phyloP scores from a whole-genome alignment of 2,329 filamentous ascomycete species.

The Lojkania enalia region DNA sequence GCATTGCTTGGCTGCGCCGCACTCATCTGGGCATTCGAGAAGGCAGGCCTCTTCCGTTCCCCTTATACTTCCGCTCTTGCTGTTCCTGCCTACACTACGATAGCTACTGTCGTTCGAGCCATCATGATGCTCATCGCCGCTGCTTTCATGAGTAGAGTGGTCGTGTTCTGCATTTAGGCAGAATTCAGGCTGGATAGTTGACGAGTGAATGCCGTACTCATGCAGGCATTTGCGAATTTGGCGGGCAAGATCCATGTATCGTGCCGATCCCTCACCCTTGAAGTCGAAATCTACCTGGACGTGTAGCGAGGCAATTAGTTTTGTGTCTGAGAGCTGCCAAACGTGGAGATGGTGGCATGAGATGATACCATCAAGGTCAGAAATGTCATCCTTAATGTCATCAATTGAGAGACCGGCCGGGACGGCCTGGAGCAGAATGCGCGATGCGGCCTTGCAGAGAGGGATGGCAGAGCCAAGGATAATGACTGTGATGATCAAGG shows the following conservation, averaged over 20 bases:
- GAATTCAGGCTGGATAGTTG: slow-evolving; percentile 95
- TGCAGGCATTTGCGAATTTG: slow-evolving; percentile 87
- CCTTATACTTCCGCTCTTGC: slow-evolving; percentile 43
- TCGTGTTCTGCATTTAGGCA: slow-evolving; percentile 51
- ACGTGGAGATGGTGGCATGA: slow-evolving; percentile 96
- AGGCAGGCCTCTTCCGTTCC: slow-evolving; percentile 44
- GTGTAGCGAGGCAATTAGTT: slow-evolving; percentile 90
- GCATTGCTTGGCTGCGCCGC: slow-evolving; percentile 47
- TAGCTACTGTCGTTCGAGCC: slow-evolving; percentile 23
- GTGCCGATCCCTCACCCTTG: slow-evolving; percentile 72
- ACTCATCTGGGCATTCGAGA: slow-evolving; percentile 50
- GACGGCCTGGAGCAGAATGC: slow-evolving; percentile 92
- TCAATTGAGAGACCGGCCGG: slow-evolving; percentile 85
- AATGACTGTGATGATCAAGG: slow-evolving; percentile 85
- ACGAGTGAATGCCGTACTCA: slow-evolving; percentile 93
- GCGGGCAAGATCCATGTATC: slow-evolving; percentile 88
- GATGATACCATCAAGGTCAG: slow-evolving; percentile 78
- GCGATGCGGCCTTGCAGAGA: slow-evolving; percentile 75
- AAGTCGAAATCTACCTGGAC: slow-evolving; percentile 91
- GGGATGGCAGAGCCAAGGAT: slow-evolving; percentile 75
- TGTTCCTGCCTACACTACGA: slow-evolving; percentile 22
- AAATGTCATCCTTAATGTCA: slow-evolving; percentile 90
- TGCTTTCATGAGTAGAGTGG: slow-evolving; percentile 43
- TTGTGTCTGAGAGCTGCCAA: slow-evolving; percentile 95
- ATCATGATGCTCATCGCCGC: slow-evolving; percentile 29